Evolutionary conservation across 2,329 filamentous ascomycete genomes (phyloP), one percentile per base, ranked within the genome.

Genomic region (Akanthomyces dipterigenus): DNA sequence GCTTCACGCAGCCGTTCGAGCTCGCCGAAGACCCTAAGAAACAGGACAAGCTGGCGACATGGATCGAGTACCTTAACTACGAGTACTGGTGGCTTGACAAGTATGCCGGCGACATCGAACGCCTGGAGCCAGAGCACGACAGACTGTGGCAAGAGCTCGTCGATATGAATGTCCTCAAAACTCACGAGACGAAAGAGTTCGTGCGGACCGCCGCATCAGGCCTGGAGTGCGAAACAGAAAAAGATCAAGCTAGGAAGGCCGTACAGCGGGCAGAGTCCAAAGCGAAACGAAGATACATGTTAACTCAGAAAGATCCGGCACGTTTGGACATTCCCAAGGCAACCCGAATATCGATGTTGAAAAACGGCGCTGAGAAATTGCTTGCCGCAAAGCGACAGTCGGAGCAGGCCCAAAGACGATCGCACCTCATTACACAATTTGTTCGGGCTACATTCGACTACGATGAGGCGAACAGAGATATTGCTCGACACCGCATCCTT

Each of bases 21-120:
- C 66, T 76, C 18, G 40, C 69, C 34, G 46, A 71, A 55, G 69
- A 73, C 61, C 67, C 66, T 1, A 60, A 49, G 48, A 62, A 66
- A 6, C 70, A 76, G 56, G 70, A 72, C 49, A 65, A 69, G 60
- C 62, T 74, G 28, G 68, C 70, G 34, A 75, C 69, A 22, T 76
- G 73, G 73, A 72, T 75, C 54, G 74, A 77, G 62, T 76, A 72
- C 63, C 67, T 76, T 31, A 65, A 63, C 54, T 76, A 63, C 60
- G 65, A 71, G 60, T 66, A 67, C 51, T 67, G 66, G 66, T 68
- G 64, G 61, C 61, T 67, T 40, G 66, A 68, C 24, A 42, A 24
- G 28, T 38, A 48, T n/a, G 63, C 53, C 2, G 59, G 46, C 16
- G 22, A 46, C 8, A 55, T 69, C 16, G 62, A 71, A 55, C 61